These are phyloP conservation scores for Nidularia pulvinata DNA, from an alignment of 768 basidiomycete species.

Conservation along the genomic window DNA sequence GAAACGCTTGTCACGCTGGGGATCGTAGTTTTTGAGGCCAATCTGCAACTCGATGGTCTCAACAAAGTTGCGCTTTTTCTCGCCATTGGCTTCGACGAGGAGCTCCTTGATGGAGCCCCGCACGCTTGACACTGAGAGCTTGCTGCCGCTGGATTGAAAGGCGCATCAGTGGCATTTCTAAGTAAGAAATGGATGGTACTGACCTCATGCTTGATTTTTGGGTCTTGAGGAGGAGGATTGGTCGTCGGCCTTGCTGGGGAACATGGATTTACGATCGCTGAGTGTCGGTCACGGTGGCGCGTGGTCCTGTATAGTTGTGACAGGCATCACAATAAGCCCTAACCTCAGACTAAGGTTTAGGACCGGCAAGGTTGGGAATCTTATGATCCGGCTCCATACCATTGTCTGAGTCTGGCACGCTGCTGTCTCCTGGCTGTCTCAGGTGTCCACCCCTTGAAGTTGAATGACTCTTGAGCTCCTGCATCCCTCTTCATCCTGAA, in stretches of 20 bases:
- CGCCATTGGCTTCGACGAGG: slow-evolving; percentile 79
- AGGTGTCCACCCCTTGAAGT: too few species aligned
- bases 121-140: slow-evolving; percentile 99
- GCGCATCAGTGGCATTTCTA: background rate
- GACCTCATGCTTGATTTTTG: slow-evolving; percentile 19
- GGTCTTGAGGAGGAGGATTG: slow-evolving; percentile 17
- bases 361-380: background rate
- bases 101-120: slow-evolving; percentile 96
- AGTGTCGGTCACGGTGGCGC: slow-evolving; percentile 3
- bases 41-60: slow-evolving; percentile 98
- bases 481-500: too few species aligned
- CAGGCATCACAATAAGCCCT: background rate
- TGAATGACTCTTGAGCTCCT: too few species aligned
- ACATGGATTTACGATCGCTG: slow-evolving; percentile 5
- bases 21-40: slow-evolving; percentile 99
- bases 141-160: slow-evolving; percentile 43
- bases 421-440: too few species aligned
- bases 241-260: background rate
- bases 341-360: background rate
- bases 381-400: background rate
- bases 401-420: too few species aligned
- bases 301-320: slow-evolving; percentile 26
- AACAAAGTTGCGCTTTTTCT: slow-evolving; percentile 92
- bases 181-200: slow-evolving; percentile 1
- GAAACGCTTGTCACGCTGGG: slow-evolving; percentile 99